phyloP scores from a whole-genome alignment of 768 basidiomycete species.

The Inosperma sp. region DNA sequence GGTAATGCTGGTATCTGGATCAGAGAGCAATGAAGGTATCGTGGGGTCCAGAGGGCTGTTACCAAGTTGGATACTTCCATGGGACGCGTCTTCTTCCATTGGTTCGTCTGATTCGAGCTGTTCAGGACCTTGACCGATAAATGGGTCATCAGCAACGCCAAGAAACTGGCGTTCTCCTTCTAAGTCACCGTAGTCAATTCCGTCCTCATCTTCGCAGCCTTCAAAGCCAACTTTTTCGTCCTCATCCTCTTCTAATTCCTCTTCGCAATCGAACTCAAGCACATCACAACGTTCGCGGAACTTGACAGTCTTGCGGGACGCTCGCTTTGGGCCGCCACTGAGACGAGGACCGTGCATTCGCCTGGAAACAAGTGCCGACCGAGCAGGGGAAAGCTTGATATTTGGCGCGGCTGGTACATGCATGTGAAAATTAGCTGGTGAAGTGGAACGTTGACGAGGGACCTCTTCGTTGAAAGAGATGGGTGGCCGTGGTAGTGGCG shows the following conservation, averaged over 20 bases:
- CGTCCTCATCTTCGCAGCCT: constrained; percentile 26
- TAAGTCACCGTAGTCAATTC: constrained; percentile 23
- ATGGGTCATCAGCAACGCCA: constrained; percentile 35
- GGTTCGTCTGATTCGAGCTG: constrained; percentile 15
- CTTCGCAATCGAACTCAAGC: constrained; percentile 68
- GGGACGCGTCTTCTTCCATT: constrained; percentile 34
- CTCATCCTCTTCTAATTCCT: constrained; percentile 25
- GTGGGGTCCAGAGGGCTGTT: constrained; percentile 34
- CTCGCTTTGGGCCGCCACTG: constrained; percentile 45
- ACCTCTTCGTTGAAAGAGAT: constrained; percentile 19
- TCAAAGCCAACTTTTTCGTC: no score
- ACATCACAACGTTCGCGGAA: constrained; percentile 81
- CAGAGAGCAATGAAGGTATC: constrained; percentile 33
- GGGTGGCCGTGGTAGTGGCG: constrained; percentile 27
- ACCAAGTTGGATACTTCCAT: constrained; percentile 43
- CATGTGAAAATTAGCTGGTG: constrained; percentile 17
- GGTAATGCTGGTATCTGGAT: constrained; percentile 57
- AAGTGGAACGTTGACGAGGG: constrained; percentile 19
- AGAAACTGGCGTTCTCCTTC: constrained; percentile 24
- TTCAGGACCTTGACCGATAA: constrained; percentile 26
- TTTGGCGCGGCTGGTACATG: constrained; percentile 27
- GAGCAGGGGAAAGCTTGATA: constrained; percentile 47
- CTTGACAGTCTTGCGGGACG: constrained; percentile 71
- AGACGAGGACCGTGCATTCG: constrained; percentile 74
- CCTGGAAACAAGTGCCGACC: constrained; percentile 65